Evolutionary conservation across 306 rosid species (phyloP).

Genomic region (Trifolium fragiferum): DNA sequence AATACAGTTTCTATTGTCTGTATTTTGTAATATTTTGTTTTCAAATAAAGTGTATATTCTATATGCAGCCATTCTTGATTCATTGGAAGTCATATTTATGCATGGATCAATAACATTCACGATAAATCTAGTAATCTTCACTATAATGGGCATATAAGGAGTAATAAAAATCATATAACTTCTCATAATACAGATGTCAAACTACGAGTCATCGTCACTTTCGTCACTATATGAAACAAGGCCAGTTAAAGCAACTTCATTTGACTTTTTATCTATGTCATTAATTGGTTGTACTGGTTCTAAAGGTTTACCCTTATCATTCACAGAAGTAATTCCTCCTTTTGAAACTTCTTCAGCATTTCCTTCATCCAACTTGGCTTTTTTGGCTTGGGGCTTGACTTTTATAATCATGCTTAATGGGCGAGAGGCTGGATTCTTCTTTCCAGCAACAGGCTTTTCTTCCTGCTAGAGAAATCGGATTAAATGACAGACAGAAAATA

Average conservation of each 20-base stretch:
- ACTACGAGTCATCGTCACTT: conserved; percentile 69
- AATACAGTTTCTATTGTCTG: neutral
- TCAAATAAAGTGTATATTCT: conserved; percentile 34
- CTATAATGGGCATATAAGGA: neutral
- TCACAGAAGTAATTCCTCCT: conserved; percentile 28
- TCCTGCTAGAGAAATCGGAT: conserved; percentile 57
- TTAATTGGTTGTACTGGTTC: conserved; percentile 43
- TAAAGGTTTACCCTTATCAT: conserved; percentile 37
- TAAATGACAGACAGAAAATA: conserved; percentile 2
- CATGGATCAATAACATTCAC: neutral
- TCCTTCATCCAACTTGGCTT: conserved; percentile 61
- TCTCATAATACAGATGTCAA: conserved; percentile 19
- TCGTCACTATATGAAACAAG: conserved; percentile 91
- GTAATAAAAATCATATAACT: neutral
- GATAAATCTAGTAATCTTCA: neutral
- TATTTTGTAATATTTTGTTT: neutral
- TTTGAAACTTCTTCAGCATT: conserved; percentile 47
- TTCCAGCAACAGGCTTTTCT: conserved; percentile 56
- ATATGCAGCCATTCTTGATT: neutral
- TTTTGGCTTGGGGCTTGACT: conserved; percentile 81
- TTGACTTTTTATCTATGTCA: conserved; percentile 43
- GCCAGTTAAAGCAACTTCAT: conserved; percentile 49
- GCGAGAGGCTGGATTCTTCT: conserved; percentile 58
- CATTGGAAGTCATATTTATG: neutral
- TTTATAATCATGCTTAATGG: conserved; percentile 69